Evolutionary conservation across 768 basidiomycete species (phyloP), one percentile per base, ranked within the genome.

Genomic region (Leucosporidium creatinivorum): DNA sequence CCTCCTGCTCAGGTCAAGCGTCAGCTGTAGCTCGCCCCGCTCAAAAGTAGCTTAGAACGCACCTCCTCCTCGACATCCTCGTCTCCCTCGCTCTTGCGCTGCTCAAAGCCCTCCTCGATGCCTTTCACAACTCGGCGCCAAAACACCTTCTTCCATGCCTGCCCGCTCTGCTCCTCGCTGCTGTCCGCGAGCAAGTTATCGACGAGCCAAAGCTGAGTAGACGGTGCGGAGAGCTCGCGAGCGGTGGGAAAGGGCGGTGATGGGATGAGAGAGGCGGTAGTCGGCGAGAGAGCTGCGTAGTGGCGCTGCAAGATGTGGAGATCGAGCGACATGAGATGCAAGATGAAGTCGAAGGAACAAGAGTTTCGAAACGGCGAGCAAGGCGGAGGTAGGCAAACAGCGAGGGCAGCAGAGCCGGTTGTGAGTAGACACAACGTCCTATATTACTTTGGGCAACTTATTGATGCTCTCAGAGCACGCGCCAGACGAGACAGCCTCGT

Each of bases 21-120:
- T 57, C 56, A 57, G 56, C 56, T 36, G 13, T 23, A 19, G 7
- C 56, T 23, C 33, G 4, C 4, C 19, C 28, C 19, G 4, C 56
- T 13, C 13, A 13, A 10, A 30, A 15, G 9, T 3, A 1, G 9
- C 17, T n/a, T 5, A 17, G 3, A 13, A 12, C 63, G 31, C 56
- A 68, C 69, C 61, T 71, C 69, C n/a, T 71, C 69, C 23, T 65
- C 59, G 12, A 68, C 63, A 1, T n/a, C 47, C 7, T 30, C 47
- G 15, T 65, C 66, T 0, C 57, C 63, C 9, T 26, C 47, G 1
- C 15, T 21, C 5, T 39, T 26, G 10, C 59, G 33, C 51, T 63
- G 48, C 13, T 54, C 52, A 10, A 65, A 65, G 12, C 69, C 69
- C 23, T 59, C 33, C 47, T 71, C 66, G 28, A 71, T 62, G 19